A percentile compares a stretch with the other conserved stretches of the same genome.
Evolutionary conservation across 805 yeast species (phyloP).

Genomic region (Peterozyma toletana): DNA sequence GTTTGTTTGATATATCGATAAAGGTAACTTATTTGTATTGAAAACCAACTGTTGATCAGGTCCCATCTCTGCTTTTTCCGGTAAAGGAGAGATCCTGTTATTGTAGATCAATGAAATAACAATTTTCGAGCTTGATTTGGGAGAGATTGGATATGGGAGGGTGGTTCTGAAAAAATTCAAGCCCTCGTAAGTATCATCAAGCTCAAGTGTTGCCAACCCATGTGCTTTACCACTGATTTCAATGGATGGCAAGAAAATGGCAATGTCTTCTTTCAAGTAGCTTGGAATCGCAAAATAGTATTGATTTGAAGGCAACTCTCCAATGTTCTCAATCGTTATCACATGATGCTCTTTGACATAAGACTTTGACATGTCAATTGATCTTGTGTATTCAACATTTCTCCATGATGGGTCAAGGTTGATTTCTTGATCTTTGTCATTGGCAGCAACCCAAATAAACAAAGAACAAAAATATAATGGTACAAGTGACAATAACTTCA

Average conservation of each 20-base stretch:
- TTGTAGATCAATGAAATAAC: slow-evolving; percentile 41
- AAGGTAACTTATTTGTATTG: slow-evolving; percentile 46
- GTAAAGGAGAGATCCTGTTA: slow-evolving; percentile 49
- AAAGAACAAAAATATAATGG: too few species aligned
- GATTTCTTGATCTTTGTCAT: too few species aligned
- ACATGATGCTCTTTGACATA: slow-evolving; percentile 56
- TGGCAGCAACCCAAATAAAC: too few species aligned
- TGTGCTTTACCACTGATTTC: slow-evolving; percentile 12
- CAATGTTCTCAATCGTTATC: slow-evolving; percentile 56
- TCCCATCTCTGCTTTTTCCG: slow-evolving; percentile 50
- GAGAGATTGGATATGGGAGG: slow-evolving; percentile 62
- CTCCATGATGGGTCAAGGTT: slow-evolving; percentile 31
- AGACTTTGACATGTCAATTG: slow-evolving; percentile 57
- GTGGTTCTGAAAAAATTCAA: slow-evolving; percentile 37
- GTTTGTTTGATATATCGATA: slow-evolving; percentile 54
- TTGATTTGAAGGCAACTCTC: slow-evolving; percentile 38
- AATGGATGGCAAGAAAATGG: slow-evolving; percentile 18
- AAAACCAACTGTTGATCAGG: slow-evolving; percentile 56
- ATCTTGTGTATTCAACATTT: slow-evolving; percentile 48
- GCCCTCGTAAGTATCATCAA: slow-evolving; percentile 8
- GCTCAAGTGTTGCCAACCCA: slow-evolving; percentile 11
- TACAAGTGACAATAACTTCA: too few species aligned
- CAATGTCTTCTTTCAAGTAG: slow-evolving; percentile 19
- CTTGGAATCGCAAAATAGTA: slow-evolving; percentile 58
- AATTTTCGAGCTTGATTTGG: slow-evolving; percentile 46